These are phyloP conservation scores for Zymoseptoria pseudotritici DNA, from an alignment of 2,329 filamentous ascomycete species.

Conservation along the genomic window DNA sequence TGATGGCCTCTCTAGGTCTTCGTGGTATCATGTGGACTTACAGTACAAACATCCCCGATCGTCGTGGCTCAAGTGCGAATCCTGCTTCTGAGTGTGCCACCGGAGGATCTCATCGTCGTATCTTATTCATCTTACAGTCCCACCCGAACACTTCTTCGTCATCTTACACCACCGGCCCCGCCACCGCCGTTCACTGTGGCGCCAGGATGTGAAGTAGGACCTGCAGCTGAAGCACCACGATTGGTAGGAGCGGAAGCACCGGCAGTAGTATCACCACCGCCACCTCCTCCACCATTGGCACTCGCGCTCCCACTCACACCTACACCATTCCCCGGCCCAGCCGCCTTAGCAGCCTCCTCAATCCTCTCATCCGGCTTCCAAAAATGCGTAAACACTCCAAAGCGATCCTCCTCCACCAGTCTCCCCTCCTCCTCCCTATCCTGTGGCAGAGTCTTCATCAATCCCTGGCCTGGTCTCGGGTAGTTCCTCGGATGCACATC, in stretches of 20 bases:
- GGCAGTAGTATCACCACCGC: background rate
- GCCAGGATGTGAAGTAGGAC: background rate
- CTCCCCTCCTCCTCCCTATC: constrained; percentile 55
- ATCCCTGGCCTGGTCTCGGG: constrained; percentile 55
- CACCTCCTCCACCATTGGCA: background rate
- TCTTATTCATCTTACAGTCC: background rate
- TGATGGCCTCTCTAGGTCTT: too few species aligned
- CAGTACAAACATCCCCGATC: too few species aligned
- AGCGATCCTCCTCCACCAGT: constrained; percentile 50
- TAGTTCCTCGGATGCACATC: constrained; percentile 51
- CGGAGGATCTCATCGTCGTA: too few species aligned
- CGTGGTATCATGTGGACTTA: too few species aligned
- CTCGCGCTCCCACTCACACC: background rate
- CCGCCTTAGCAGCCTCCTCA: background rate
- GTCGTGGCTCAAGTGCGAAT: too few species aligned
- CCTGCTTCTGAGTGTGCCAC: too few species aligned
- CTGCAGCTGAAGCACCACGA: background rate
- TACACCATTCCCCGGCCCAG: constrained; percentile 1
- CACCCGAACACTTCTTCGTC: background rate
- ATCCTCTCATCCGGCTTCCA: constrained; percentile 17
- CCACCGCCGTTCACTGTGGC: background rate
- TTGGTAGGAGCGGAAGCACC: background rate
- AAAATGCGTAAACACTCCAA: constrained; percentile 50
- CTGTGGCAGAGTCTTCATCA: constrained; percentile 46
- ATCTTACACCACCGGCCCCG: background rate